phyloP scores from a whole-genome alignment of 345 rosid species.

The Orychophragmus violaceus region DNA sequence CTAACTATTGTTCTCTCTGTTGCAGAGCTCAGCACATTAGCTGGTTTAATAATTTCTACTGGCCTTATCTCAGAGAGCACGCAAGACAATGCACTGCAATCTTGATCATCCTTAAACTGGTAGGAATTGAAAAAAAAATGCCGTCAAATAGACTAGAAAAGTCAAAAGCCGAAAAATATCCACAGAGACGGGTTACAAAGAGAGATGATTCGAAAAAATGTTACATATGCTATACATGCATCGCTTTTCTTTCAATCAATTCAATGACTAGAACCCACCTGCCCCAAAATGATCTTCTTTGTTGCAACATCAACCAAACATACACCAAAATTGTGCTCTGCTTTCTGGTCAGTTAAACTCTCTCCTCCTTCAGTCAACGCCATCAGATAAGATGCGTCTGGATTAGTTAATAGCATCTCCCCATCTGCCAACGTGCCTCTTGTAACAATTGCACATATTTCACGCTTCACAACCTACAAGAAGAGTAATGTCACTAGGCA shows the following conservation, averaged over 20 bases:
- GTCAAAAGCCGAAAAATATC: neutral
- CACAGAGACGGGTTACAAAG: neutral
- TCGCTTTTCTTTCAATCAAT: conserved; percentile 6
- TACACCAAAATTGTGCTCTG: conserved; percentile 55
- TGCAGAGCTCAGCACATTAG: conserved; percentile 57
- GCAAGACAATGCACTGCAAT: conserved; percentile 70
- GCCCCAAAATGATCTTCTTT: conserved; percentile 77
- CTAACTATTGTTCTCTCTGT: conserved; percentile 69
- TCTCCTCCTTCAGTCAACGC: conserved; percentile 62
- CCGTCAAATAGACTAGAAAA: conserved; percentile 9
- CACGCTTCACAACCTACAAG: conserved; percentile 93
- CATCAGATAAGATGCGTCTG: conserved; percentile 88
- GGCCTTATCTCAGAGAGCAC: conserved; percentile 85
- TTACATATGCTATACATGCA: neutral
- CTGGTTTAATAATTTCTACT: conserved; percentile 89
- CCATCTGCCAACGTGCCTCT: conserved; percentile 95
- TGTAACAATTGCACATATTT: conserved; percentile 85
- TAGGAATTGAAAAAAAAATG: conserved; percentile 6
- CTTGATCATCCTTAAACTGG: conserved; percentile 80
- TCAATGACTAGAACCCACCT: conserved; percentile 40
- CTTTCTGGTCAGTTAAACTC: conserved; percentile 28
- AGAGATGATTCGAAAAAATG: conserved; percentile 4
- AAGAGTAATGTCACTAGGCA: conserved; percentile 17
- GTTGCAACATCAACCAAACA: conserved; percentile 90
- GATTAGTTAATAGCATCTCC: conserved; percentile 73